These are phyloP conservation scores for Hamamelis virginiana DNA, from an alignment of 164 flowering plant species.

Conservation along the genomic window DNA sequence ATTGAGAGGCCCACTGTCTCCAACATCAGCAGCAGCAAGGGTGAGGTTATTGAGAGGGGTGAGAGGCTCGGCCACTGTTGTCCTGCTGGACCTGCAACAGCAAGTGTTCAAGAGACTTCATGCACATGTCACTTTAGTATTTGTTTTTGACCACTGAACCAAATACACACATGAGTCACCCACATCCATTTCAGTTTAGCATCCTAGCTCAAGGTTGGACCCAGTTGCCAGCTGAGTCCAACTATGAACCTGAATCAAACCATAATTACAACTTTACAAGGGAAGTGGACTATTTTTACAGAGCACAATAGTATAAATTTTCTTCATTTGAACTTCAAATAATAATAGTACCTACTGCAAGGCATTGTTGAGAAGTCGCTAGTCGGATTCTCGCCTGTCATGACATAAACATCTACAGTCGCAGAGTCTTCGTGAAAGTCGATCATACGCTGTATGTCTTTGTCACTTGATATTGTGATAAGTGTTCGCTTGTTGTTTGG, in stretches of 20 bases:
- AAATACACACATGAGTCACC: too few species aligned
- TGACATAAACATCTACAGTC: constrained; percentile 16
- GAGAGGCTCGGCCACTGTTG: background rate
- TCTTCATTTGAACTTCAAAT: background rate
- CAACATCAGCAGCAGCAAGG: background rate
- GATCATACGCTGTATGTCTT: constrained; percentile 18
- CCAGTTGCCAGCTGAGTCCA: too few species aligned
- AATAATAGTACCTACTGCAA: background rate
- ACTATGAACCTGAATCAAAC: too few species aligned
- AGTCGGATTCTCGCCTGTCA: background rate
- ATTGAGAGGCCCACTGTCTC: background rate
- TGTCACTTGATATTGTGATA: constrained; percentile 16
- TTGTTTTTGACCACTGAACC: too few species aligned
- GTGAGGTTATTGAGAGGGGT: background rate
- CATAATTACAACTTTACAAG: too few species aligned
- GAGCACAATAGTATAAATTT: too few species aligned
- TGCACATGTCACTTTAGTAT: background rate
- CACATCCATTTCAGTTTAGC: too few species aligned
- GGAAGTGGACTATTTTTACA: too few species aligned
- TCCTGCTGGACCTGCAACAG: background rate
- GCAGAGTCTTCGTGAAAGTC: constrained; percentile 13
- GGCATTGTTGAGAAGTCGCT: background rate
- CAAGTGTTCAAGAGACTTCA: background rate
- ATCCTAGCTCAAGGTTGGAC: too few species aligned
- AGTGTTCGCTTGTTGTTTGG: constrained; percentile 13